Base-by-base conservation (phyloP, 2,329 filamentous ascomycete genomes). In the Microcyclosporella mali region DNA sequence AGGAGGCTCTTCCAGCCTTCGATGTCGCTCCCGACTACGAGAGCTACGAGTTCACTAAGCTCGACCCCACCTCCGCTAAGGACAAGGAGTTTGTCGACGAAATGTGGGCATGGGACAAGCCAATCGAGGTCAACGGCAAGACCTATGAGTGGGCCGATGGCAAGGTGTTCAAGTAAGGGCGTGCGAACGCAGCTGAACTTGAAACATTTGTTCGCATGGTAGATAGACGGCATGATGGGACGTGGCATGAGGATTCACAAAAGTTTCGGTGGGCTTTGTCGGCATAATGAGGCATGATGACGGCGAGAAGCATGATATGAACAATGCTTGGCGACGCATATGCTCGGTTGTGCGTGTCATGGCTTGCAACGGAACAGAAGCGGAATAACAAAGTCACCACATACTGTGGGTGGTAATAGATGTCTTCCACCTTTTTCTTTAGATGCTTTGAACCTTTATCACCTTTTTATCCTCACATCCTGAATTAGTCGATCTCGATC, bases 21-120 rank as follows among this genome's bases (percentile, higher is more conserved):
- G 87, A 97, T 60, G 92, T 98, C 62, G 92, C 90, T 65, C 92
- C 92, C 62, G 92, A 98, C 74, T 88, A 79, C 70, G 92, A 98
- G 81, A 90, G 85, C 75, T 98, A 97, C 79, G 70, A 79, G 60
- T 97, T 97, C 82, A 84, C 74, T 69, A 97, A 95, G 84, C 88
- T 98, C 62, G 90, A 98, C 78, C 84, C 81, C 66, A 80, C 70
- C 68, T 95, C 87, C 68, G 68, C 78, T 42, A 88, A 89, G 70
- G 87, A 97, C 78, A 81, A 78, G 66, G 82, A 85, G 67, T 89
- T 85, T 67, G 75, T 98, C 64, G 81, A 92, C 65, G 81, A 85
- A 66, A 77, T 84, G 72, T 98, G 92, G 92, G 75, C 80, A 51
- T 95, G 88, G 86, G 92, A 97, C 70, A 85, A 87, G 75, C 82